Evolutionary conservation across 306 rosid genomes (phyloP), one percentile per base, ranked within the genome.

Genomic region (Herpetospermum pedunculosum): DNA sequence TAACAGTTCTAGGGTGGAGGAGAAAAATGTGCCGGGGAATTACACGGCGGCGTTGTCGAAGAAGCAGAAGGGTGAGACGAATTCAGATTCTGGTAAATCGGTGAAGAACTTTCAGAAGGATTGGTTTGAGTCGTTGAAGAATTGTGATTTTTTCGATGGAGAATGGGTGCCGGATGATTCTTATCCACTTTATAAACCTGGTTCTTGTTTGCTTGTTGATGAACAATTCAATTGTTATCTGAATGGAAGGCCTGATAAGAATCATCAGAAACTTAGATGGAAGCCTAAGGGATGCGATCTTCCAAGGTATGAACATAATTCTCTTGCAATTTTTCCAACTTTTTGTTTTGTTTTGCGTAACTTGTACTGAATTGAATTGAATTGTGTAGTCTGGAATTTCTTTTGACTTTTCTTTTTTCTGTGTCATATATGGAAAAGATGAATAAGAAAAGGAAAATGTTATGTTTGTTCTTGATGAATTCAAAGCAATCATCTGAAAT

Each of bases 171-270:
- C 68, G 77, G 99, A 94, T 64, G 91, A 89, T 65, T 83, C 90
- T 0, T 84, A 89, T 50, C 91, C 96, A 55, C 89, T 89, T 25
- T 94, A 94, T 48, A 77, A 81, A 62, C 95, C 96, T 2, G 90
- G 88, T 67, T 94, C 99, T 38, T 94, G 99, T 75, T 30, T 88
- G 29, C 48, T 88, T 40, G 82, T 94, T 5, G 99, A 91, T 76
- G 92, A 89, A 77, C 99, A 94, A 74, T 94, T 94, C 87, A 74
- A 87, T 58, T 94, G 99, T 77, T 76, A 86, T 76, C 21, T 68
- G 57, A 94, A 94, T 70, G 96, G 97, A 35, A 86, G 99, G 73
- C 96, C 96, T 30, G 99, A 94, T 78, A 83, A 80, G 52, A 82
- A 80, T 11, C 84, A 78, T 78, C 96, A 79, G 80, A 89, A 88